Evolutionary conservation across 495 filamentous ascomycete species (phyloP).

Genomic region (Penicilliopsis zonata): DNA sequence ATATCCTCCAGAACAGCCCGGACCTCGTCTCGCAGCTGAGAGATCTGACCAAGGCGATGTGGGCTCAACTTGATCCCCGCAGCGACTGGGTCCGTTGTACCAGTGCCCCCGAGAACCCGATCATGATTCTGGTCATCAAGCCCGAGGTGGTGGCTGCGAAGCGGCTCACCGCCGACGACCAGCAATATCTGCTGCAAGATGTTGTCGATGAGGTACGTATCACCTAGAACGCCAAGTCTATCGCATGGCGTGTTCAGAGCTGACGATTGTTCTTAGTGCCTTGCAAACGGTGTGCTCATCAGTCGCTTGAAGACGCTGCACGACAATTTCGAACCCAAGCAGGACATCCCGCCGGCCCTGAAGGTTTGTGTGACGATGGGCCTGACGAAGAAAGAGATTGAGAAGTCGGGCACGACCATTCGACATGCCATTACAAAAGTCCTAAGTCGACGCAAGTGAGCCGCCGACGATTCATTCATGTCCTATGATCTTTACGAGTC

Average conservation of each 20-base stretch:
- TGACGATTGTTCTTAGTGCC: slow-evolving; percentile 31
- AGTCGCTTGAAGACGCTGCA: slow-evolving; percentile 72
- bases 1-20: slow-evolving; percentile 70
- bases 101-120: slow-evolving; percentile 71
- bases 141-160: slow-evolving; percentile 65
- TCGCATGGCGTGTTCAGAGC: slow-evolving; percentile 8
- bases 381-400: slow-evolving; percentile 84
- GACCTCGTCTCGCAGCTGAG: slow-evolving; percentile 64
- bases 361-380: slow-evolving; percentile 86
- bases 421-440: slow-evolving; percentile 93
- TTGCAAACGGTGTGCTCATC: slow-evolving; percentile 80
- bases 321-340: slow-evolving; percentile 48
- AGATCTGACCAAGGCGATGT: slow-evolving; percentile 72
- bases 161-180: slow-evolving; percentile 54
- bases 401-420: slow-evolving; percentile 79
- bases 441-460: slow-evolving; percentile 40
- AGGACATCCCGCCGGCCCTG: slow-evolving; percentile 59
- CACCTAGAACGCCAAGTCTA: too few species aligned
- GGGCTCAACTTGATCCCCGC: slow-evolving; percentile 76
- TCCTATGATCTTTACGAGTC: too few species aligned
- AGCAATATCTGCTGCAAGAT: slow-evolving; percentile 80
- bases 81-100: slow-evolving; percentile 89
- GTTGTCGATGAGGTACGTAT: slow-evolving; percentile 77
- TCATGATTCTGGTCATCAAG: slow-evolving; percentile 79
- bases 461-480: too few species aligned